These are phyloP conservation scores for Firmiana major DNA, from an alignment of 345 rosid genomes.

Conservation along the genomic window DNA sequence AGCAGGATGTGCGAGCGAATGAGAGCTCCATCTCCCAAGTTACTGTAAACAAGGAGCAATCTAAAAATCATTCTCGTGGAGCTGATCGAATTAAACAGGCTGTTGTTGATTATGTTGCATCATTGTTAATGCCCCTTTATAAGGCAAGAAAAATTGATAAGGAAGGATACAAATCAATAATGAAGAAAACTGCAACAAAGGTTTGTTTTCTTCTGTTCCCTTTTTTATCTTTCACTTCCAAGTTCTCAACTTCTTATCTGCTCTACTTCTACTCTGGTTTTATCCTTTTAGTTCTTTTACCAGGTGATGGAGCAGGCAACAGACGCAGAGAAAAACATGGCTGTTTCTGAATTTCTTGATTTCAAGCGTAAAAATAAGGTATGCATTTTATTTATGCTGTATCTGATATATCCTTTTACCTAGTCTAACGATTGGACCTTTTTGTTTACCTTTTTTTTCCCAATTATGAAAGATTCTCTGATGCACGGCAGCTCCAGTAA, in stretches of 20 bases:
- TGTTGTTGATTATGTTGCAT: slow-evolving; percentile 92
- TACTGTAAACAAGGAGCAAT: slow-evolving; percentile 65
- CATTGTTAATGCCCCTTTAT: slow-evolving; percentile 97
- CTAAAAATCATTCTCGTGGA: slow-evolving; percentile 46
- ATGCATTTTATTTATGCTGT: slow-evolving; percentile 4
- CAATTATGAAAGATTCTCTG: neutral
- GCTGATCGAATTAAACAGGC: slow-evolving; percentile 88
- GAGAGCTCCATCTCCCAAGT: slow-evolving; percentile 86
- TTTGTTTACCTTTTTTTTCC: neutral
- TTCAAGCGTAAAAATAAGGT: slow-evolving; percentile 97
- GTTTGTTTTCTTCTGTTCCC: slow-evolving; percentile 31
- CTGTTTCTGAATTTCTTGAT: slow-evolving; percentile 86
- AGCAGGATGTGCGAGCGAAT: slow-evolving; percentile 60
- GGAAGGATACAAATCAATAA: slow-evolving; percentile 94
- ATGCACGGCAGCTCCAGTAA: neutral
- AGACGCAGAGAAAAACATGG: slow-evolving; percentile 86
- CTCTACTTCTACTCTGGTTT: neutral
- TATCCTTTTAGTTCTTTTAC: slow-evolving; percentile 15
- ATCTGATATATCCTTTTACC: neutral
- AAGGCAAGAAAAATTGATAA: slow-evolving; percentile 90
- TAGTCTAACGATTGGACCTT: neutral
- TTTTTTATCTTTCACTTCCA: slow-evolving; percentile 3
- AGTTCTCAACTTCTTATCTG: slow-evolving; percentile 11
- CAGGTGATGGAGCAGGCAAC: slow-evolving; percentile 98
- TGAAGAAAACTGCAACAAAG: slow-evolving; percentile 98